Base-by-base conservation (phyloP, 2,329 filamentous ascomycete genomes). In the Aspergillus uvarum region DNA sequence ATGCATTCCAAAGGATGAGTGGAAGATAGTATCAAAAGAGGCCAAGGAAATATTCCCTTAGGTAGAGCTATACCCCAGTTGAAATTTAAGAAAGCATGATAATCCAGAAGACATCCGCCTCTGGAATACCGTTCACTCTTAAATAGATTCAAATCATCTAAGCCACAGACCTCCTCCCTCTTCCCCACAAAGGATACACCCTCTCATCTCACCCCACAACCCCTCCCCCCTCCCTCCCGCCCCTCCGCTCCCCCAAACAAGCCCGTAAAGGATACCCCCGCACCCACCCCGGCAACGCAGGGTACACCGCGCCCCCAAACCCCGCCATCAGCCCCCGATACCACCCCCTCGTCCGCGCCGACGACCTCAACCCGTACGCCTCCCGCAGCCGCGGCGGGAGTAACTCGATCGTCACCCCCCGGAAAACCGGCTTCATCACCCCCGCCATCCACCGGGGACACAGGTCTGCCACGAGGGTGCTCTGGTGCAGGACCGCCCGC, bases 301-400 rank as follows among this genome's bases (percentile, higher is more conserved):
- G 73, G 56, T 76, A 76, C 24, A 73, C 68, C 5, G 70, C 71
- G 6, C 2, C 68, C 68, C 21, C 70, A 70, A 38, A 74, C 66
- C 5, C 68, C 68, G 38, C 32, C 72, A 76, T 74, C 35, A 66
- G 67, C 6, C 68, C 66, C 0, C 68, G 68, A 51, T 76, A 76
- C 50, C 72, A 54, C 2, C 65, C 61, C 6, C 71, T 62, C 4
- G 72, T 71, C 2, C 59, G 51, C 16, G 59, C 54, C 1, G 70
- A 71, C 3, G 69, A 74, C 21, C 68, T 66, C n/a, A 76, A 59
- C 14, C 71, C 73, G 51, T 74, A 76, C 3, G 67, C 71, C 57
- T 75, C 72, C 1, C 74, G 64, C 47, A 76, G 56, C 5, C 63
- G 63, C 7, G 71, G 73, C 5, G 74, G 73, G 1, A 76, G 65